Conservation (phyloP, 257 asterid genomes). For the Lycium ferocissimum region DNA sequence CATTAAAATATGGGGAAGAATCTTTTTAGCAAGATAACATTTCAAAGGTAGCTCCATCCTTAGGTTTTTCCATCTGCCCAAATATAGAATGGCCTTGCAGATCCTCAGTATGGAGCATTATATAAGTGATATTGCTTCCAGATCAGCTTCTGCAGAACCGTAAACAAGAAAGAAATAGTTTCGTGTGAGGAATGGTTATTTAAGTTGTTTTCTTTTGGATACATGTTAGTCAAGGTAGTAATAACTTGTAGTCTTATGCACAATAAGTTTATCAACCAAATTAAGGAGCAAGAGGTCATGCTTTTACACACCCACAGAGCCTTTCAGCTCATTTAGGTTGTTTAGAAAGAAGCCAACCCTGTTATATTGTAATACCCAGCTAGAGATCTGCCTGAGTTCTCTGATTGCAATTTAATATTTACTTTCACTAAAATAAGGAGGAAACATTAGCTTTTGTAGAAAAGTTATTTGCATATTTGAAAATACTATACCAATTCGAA, state of each 20-base stretch:
- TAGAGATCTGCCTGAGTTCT: neutral
- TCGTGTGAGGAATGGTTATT: neutral
- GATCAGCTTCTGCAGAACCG: neutral
- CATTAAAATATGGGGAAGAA: neutral
- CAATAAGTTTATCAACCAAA: slow-evolving; percentile 6
- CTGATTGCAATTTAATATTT: slow-evolving; percentile 11
- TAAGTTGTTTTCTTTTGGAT: slow-evolving; percentile 25
- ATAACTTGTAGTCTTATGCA: neutral
- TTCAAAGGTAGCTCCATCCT: neutral
- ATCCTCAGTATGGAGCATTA: slow-evolving; percentile 4
- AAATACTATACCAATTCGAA: slow-evolving; percentile 11
- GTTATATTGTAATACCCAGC: neutral
- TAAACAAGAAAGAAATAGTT: neutral
- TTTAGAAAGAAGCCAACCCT: slow-evolving; percentile 9
- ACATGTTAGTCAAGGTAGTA: slow-evolving; percentile 26
- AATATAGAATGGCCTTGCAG: neutral
- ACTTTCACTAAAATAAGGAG: slow-evolving; percentile 1
- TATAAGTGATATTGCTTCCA: slow-evolving; percentile 1
- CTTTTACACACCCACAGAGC: neutral
- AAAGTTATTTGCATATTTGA: neutral
- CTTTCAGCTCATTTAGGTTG: neutral
- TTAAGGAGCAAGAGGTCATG: neutral
- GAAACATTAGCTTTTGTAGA: neutral
- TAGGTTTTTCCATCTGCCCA: neutral
- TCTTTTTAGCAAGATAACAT: neutral